These are phyloP conservation scores for Ilyonectria destructans DNA, from an alignment of 2,329 filamentous ascomycete species.

Conservation along the genomic window DNA sequence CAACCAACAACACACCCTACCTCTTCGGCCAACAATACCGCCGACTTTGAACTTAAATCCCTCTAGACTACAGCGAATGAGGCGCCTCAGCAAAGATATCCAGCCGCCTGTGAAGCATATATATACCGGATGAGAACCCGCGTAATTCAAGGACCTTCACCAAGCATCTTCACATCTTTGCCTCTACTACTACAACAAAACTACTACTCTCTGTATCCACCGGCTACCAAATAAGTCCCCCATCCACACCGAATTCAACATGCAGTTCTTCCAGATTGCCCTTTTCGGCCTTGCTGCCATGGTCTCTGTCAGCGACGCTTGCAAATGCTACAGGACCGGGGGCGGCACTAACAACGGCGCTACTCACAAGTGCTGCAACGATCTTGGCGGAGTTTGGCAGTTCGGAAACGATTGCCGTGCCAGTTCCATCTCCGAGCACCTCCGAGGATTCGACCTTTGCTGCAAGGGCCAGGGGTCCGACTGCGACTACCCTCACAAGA, in stretches of 20 bases:
- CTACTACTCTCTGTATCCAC: neutral
- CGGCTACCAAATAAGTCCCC: neutral
- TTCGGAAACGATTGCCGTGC: slow-evolving; percentile 10
- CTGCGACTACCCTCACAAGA: slow-evolving; percentile 10
- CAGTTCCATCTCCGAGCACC: slow-evolving; percentile 13
- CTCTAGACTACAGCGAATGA: too few relatives aligned
- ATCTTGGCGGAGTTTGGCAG: neutral
- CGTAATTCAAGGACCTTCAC: too few relatives aligned
- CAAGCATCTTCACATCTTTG: too few relatives aligned
- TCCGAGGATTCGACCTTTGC: neutral
- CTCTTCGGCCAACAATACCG: too few relatives aligned
- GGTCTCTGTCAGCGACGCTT: slow-evolving; percentile 11
- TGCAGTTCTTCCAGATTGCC: slow-evolving; percentile 9
- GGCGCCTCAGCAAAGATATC: too few relatives aligned
- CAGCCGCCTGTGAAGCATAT: too few relatives aligned
- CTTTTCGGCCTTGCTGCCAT: slow-evolving; percentile 3
- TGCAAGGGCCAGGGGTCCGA: slow-evolving; percentile 10
- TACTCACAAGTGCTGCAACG: slow-evolving; percentile 31
- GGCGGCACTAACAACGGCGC: slow-evolving; percentile 4
- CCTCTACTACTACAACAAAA: neutral
- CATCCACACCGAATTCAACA: neutral
- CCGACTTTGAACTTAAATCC: too few relatives aligned
- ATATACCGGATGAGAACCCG: too few relatives aligned
- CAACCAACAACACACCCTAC: too few relatives aligned
- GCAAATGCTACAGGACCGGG: slow-evolving; percentile 6